A percentile compares a stretch with the other conserved stretches of the same genome.
Evolutionary conservation across 768 basidiomycete species (phyloP).

Genomic region (Agaricus bisporus): DNA sequence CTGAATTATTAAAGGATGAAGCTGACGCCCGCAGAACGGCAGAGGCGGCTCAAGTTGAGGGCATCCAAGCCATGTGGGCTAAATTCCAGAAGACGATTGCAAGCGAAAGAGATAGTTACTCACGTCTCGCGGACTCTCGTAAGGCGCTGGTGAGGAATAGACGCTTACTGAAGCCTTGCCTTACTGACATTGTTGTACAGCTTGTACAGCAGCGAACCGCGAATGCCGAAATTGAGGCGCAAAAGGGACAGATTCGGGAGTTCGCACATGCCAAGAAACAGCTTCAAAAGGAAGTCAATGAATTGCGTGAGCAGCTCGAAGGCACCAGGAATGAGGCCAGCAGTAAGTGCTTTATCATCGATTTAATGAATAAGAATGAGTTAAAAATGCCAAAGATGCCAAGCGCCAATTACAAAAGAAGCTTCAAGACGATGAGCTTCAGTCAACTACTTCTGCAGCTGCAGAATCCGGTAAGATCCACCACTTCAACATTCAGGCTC

Average conservation of each 20-base stretch:
- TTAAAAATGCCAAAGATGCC: conserved; percentile 31
- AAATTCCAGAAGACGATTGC: conserved; percentile 56
- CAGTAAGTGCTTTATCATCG: conserved; percentile 29
- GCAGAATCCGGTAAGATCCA: conserved; percentile 44
- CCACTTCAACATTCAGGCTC: neutral
- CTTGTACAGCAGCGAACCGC: conserved; percentile 59
- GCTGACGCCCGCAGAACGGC: conserved; percentile 55
- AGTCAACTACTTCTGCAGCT: conserved; percentile 50
- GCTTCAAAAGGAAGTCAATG: conserved; percentile 46
- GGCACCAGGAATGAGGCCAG: conserved; percentile 51
- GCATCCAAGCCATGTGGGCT: conserved; percentile 59
- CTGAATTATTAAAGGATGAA: conserved; percentile 56
- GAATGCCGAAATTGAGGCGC: conserved; percentile 60
- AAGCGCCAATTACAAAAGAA: conserved; percentile 54
- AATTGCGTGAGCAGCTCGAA: conserved; percentile 53
- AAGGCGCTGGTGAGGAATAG: conserved; percentile 52
- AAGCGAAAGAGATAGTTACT: conserved; percentile 56
- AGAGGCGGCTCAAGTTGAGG: conserved; percentile 57
- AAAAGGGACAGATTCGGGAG: conserved; percentile 59
- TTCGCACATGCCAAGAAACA: conserved; percentile 49
- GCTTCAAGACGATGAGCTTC: conserved; percentile 59
- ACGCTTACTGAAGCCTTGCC: too few relatives aligned
- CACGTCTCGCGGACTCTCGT: conserved; percentile 61
- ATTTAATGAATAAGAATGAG: neutral
- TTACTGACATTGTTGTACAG: conserved; percentile 24